Evolutionary conservation across 2,329 filamentous ascomycete species (phyloP), one percentile per base, ranked within the genome.

Genomic region (Diaporthe ilicicola): DNA sequence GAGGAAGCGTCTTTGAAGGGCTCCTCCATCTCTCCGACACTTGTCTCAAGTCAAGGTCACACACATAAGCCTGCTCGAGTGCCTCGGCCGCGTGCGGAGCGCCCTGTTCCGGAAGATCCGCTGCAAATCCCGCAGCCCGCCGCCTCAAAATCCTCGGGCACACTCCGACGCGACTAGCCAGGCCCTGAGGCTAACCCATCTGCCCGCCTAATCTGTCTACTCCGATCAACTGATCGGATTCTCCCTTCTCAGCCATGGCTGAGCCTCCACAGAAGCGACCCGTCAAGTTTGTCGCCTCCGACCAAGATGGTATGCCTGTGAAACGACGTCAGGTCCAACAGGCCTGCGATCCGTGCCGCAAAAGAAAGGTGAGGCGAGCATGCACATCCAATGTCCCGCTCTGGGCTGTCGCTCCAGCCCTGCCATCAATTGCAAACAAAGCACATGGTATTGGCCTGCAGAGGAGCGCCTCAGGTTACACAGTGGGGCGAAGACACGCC

Each of bases 241-340:
- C 53, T n/a, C 29, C 17, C 39, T 59, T 54, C 42, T n/a, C 39
- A 62, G 34, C 44, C 59, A 68, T 68, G 66, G 53, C 66, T 42
- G 66, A 68, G 46, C 37, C 67, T 44, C 56, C 62, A 37, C 64
- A 51, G 50, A 64, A 70, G 68, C 48, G 55, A 50, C 39, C 79
- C 69, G 87, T 90, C 78, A 88, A 85, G 75, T 90, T 90, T 76
- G 85, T 90, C 70, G 86, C 84, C 67, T 86, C 87, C 15, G 86
- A 90, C 77, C 81, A 82, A 7, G 81, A 81, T 29, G 88, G 87
- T 22, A 78, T 89, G 70, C 88, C 88, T 5, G 81, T 88, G 68
- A 91, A 91, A 80, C 81, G 88, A 64, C 88, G 88, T 74, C 89
- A 90, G 76, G 87, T 89, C 27, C 84, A 85, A 70, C 87, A 89